phyloP scores from a whole-genome alignment of 495 filamentous ascomycete species.

The Parmelia sp. region DNA sequence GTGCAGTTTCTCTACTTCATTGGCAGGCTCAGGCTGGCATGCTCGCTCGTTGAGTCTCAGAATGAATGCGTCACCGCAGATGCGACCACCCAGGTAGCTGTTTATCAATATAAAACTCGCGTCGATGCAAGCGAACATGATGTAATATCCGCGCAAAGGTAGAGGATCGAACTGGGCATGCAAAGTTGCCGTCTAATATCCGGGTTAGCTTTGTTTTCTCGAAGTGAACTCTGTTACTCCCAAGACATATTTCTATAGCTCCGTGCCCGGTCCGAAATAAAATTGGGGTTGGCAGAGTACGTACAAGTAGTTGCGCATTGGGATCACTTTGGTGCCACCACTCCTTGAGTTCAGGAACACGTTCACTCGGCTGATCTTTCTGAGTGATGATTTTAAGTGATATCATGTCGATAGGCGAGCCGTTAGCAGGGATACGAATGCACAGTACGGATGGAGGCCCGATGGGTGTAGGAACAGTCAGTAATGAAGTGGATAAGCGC shows the following conservation, averaged over 20 bases:
- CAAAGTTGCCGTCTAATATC: neutral
- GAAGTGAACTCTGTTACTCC: neutral
- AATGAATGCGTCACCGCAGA: neutral
- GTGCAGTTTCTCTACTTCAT: neutral
- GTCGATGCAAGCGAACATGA: neutral
- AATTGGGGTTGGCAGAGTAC: neutral
- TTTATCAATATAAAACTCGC: neutral
- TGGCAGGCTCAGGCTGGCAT: neutral
- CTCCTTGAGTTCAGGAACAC: neutral
- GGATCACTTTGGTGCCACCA: neutral
- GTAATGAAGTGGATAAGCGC: no score
- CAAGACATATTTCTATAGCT: neutral
- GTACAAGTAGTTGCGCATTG: neutral
- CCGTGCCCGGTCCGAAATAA: neutral
- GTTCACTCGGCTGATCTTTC: accelerated
- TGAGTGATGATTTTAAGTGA: neutral
- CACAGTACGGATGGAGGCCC: neutral
- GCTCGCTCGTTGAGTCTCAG: neutral
- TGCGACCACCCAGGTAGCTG: neutral
- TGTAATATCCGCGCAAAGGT: neutral
- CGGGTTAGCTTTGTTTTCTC: neutral
- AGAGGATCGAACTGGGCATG: neutral
- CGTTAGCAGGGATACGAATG: neutral
- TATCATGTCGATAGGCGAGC: neutral
- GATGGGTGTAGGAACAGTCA: no score